Conservation (phyloP, 23 red algal genomes). For the Gracilaria caudata region DNA sequence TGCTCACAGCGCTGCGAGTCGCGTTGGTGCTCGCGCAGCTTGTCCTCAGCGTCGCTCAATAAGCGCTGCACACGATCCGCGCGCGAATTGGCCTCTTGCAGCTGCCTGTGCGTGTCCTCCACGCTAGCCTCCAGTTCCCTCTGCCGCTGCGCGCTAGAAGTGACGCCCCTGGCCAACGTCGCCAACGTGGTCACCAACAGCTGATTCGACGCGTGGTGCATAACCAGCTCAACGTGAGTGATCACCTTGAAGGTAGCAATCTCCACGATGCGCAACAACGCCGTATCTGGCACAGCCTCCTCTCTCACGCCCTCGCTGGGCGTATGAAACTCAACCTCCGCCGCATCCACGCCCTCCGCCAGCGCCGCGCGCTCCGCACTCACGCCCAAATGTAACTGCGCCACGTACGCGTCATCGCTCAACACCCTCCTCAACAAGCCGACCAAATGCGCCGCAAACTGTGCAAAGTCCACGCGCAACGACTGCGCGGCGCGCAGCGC, state of each 20-base stretch:
- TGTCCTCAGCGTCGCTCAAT: background rate
- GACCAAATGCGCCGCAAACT: conserved; percentile 46
- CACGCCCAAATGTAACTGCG: conserved; percentile 16
- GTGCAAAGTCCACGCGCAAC: conserved; percentile 51
- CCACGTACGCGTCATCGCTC: background rate
- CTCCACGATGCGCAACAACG: conserved; percentile 32
- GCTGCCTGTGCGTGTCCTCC: background rate
- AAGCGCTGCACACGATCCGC: background rate
- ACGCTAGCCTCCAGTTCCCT: background rate
- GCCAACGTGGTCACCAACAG: conserved; percentile 35
- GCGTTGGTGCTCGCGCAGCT: background rate
- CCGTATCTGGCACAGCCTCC: background rate
- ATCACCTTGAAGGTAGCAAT: conserved; percentile 42
- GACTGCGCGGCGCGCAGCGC: conserved; percentile 51
- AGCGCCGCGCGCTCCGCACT: background rate
- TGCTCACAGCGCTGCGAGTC: background rate
- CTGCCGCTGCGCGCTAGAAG: background rate
- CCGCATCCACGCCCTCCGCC: no score
- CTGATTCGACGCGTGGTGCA: conserved; percentile 34
- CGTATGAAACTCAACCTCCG: conserved; percentile 11
- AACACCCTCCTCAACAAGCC: conserved; percentile 7
- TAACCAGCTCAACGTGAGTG: conserved; percentile 38
- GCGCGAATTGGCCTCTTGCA: background rate
- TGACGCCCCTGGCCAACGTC: conserved; percentile 9
- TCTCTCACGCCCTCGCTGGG: background rate